phyloP scores from a whole-genome alignment of 495 filamentous ascomycete species.

The Talaromyces nanjingensis region DNA sequence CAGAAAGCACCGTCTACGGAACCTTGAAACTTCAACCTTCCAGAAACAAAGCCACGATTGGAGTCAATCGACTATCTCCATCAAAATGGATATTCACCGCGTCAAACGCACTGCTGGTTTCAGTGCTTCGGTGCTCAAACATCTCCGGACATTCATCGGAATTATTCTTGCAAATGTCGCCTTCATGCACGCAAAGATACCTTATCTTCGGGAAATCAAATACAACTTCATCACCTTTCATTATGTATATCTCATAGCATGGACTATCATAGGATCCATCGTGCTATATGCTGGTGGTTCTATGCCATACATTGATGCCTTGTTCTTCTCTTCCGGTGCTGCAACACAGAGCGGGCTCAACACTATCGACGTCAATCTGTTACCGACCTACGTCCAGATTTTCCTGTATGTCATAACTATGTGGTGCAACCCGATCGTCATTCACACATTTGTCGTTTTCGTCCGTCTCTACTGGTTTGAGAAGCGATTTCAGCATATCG shows the following conservation, averaged over 20 bases:
- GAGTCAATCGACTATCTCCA: background rate
- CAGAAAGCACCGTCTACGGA: background rate
- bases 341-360: constrained; percentile 92
- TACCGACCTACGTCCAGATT: constrained; percentile 72
- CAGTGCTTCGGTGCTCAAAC: background rate
- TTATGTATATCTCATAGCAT: constrained; percentile 73
- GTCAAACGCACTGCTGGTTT: background rate
- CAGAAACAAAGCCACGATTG: background rate
- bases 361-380: constrained; percentile 67
- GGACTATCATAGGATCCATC: constrained; percentile 64
- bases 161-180: background rate
- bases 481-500: constrained; percentile 80
- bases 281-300: constrained; percentile 58
- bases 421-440: constrained; percentile 82
- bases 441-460: constrained; percentile 82
- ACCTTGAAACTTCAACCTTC: background rate
- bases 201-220: constrained; percentile 3
- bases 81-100: background rate
- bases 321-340: constrained; percentile 74
- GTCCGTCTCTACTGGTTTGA: constrained; percentile 96
- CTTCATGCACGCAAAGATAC: constrained; percentile 6
- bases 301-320: constrained; percentile 77
- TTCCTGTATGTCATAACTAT: constrained; percentile 64
- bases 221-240: constrained; percentile 69
- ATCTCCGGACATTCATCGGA: background rate